phyloP scores from a whole-genome alignment of 2,329 filamentous ascomycete species.

The Anthostomella pinea region DNA sequence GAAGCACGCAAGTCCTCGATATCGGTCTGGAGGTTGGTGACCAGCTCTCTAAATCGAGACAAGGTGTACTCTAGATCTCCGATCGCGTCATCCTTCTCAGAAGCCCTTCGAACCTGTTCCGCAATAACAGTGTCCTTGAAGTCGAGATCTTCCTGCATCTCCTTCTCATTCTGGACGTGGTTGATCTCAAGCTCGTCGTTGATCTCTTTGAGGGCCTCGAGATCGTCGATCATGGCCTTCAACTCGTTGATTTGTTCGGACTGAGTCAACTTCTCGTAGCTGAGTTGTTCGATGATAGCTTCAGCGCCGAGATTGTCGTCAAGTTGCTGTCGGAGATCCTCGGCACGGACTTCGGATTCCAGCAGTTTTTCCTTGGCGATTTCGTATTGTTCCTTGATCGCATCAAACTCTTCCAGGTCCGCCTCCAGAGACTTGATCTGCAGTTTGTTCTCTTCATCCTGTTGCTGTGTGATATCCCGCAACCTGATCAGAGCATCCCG shows the following conservation, averaged over 20 bases:
- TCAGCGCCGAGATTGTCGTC: constrained; percentile 86
- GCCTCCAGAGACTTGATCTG: constrained; percentile 73
- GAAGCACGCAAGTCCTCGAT: constrained; percentile 90
- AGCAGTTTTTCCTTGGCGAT: constrained; percentile 69
- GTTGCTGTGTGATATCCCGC: constrained; percentile 82
- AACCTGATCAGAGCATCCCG: constrained; percentile 81
- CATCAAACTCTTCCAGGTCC: constrained; percentile 65
- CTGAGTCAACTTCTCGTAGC: constrained; percentile 80
- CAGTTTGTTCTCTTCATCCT: constrained; percentile 74
- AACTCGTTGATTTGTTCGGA: constrained; percentile 82
- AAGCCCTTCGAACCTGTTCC: constrained; percentile 73
- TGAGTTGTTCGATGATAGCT: constrained; percentile 90
- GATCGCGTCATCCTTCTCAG: constrained; percentile 74
- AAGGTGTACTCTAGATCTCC: constrained; percentile 91
- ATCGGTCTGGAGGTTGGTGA: constrained; percentile 79
- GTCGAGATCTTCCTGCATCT: constrained; percentile 90
- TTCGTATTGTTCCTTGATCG: constrained; percentile 67
- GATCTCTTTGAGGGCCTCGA: constrained; percentile 86
- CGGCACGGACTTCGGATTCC: constrained; percentile 70
- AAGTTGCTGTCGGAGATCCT: constrained; percentile 86
- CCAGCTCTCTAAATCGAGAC: constrained; percentile 82
- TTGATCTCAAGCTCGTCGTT: constrained; percentile 94
- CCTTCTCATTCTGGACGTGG: constrained; percentile 88
- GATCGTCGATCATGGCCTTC: constrained; percentile 76
- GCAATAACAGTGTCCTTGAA: constrained; percentile 79